Evolutionary conservation across 1,139 yeast genomes (phyloP).

Genomic region (Magnusiomyces paraingens): DNA sequence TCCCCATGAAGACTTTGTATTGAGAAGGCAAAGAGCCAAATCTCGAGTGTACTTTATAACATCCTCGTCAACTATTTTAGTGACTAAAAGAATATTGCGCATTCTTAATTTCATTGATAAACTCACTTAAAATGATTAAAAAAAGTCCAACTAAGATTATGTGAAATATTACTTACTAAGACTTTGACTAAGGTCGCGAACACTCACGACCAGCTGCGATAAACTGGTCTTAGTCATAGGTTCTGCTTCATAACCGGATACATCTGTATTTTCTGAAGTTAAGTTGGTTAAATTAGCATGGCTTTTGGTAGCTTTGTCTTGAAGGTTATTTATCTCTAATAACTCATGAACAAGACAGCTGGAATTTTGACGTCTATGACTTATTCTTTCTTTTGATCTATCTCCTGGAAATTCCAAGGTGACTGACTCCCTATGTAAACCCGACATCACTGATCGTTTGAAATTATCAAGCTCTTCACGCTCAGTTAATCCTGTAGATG

Average conservation of each 20-base stretch:
- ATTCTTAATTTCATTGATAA: conserved; percentile 53
- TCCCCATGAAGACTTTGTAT: conserved; percentile 35
- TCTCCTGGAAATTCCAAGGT: not conserved
- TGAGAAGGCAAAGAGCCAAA: conserved; percentile 52
- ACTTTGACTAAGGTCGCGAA: conserved; percentile 36
- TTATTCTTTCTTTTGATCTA: not conserved
- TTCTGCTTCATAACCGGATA: not conserved
- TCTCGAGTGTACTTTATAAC: conserved; percentile 51
- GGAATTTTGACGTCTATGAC: conserved; percentile 1
- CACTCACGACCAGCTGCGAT: conserved; percentile 37
- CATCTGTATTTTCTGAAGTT: not conserved
- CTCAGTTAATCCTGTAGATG: no score
- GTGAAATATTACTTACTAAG: conserved; percentile 26
- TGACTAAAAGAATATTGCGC: conserved; percentile 54
- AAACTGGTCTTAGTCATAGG: conserved; percentile 35
- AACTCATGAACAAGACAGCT: conserved; percentile 6
- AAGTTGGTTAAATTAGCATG: not conserved
- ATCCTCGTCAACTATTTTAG: conserved; percentile 60
- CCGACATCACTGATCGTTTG: not conserved
- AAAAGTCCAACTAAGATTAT: not conserved
- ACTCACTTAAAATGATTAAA: conserved; percentile 19
- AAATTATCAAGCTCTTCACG: not conserved
- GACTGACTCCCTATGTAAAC: not conserved
- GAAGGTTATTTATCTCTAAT: conserved; percentile 1
- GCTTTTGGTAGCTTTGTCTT: not conserved